Evolutionary conservation across 1,284 basidiomycete species (phyloP).

Genomic region (Rhodotorula mucilaginosa): DNA sequence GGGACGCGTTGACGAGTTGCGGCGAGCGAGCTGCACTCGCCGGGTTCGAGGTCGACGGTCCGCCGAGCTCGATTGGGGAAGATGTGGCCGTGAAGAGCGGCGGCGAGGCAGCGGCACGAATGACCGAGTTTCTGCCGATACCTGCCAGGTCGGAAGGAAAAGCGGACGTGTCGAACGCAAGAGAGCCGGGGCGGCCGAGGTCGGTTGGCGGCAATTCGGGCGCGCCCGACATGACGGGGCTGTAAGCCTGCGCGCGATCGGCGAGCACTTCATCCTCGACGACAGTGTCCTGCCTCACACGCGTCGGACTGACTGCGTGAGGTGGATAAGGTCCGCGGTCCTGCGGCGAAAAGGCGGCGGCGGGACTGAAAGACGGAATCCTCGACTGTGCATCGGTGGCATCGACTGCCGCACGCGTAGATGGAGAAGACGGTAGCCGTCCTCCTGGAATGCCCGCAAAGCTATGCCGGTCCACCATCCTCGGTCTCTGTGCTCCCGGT

Average conservation of each 20-base stretch:
- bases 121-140: conserved; percentile 32
- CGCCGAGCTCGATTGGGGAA: not conserved
- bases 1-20: not conserved
- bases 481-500: not conserved
- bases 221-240: conserved; percentile 7
- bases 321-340: conserved; percentile 32
- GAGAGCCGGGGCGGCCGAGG: not conserved
- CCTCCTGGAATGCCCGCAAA: conserved; percentile 12
- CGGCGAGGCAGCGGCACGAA: conserved; percentile 6
- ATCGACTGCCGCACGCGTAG: not conserved
- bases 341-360: conserved; percentile 15
- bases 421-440: not conserved
- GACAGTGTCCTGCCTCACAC: not conserved
- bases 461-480: too few species aligned
- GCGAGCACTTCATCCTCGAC: not conserved
- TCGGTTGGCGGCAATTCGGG: not conserved
- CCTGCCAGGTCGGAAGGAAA: conserved; percentile 28
- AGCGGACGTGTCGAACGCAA: conserved; percentile 11
- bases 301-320: not conserved
- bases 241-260: not conserved
- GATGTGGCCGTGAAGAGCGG: not conserved
- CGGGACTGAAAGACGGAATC: conserved; percentile 22
- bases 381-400: conserved; percentile 1
- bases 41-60: not conserved
- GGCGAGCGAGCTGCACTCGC: not conserved